phyloP scores from a whole-genome alignment of 306 rosid species.

The Parietaria judaica region DNA sequence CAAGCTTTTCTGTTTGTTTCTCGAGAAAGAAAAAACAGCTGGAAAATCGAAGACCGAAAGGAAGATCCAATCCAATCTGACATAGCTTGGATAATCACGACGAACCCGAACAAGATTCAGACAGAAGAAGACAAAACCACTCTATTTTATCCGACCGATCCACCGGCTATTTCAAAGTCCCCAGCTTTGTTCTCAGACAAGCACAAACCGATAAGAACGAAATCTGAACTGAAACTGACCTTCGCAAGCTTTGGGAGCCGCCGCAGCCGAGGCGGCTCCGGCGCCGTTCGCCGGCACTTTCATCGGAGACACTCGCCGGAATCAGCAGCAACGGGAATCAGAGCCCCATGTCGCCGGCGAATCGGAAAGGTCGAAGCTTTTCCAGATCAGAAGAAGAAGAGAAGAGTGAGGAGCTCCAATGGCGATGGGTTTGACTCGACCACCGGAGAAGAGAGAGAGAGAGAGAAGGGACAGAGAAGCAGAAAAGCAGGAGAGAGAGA shows the following conservation, averaged over 20 bases:
- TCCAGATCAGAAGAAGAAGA: background rate
- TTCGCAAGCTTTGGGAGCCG: conserved; percentile 33
- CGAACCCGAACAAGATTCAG: background rate
- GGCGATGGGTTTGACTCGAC: conserved; percentile 7
- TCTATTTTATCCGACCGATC: conserved; percentile 9
- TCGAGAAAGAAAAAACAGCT: conserved; percentile 12
- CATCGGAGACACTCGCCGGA: conserved; percentile 24
- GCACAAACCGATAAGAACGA: background rate
- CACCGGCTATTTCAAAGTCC: conserved; percentile 14
- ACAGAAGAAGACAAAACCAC: background rate
- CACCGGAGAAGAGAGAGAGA: conserved; percentile 14
- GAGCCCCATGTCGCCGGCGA: conserved; percentile 17
- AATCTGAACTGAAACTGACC: conserved; percentile 24
- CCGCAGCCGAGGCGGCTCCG: conserved; percentile 20
- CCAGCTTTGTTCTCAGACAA: background rate
- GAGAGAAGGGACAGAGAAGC: conserved; percentile 10
- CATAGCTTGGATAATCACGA: background rate
- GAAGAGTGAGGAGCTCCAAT: background rate
- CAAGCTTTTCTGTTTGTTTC: conserved; percentile 16
- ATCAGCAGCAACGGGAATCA: conserved; percentile 6
- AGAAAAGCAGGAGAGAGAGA: conserved; percentile 15
- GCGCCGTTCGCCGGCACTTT: conserved; percentile 48
- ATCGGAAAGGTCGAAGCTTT: background rate
- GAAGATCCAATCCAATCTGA: background rate
- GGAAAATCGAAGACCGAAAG: background rate